Conservation (phyloP, 169 alveolate species). For the Cryptosporidium felis region DNA sequence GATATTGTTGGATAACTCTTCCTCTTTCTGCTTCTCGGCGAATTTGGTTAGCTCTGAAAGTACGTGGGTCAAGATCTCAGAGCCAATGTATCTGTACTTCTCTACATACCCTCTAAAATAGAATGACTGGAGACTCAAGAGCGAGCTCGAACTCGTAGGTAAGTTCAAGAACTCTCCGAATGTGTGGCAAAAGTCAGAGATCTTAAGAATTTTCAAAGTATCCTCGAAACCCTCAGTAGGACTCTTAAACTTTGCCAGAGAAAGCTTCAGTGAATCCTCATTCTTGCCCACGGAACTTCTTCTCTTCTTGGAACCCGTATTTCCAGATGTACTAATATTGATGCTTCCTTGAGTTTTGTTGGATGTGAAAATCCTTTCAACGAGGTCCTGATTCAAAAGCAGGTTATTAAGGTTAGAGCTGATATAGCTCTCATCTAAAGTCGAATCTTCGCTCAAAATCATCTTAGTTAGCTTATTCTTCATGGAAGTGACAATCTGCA, state of each 20-base stretch:
- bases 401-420: conserved; percentile 16
- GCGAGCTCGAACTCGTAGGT: conserved; percentile 15
- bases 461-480: conserved; percentile 20
- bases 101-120: conserved; percentile 7
- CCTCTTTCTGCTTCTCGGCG: not conserved
- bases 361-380: conserved; percentile 3
- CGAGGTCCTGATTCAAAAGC: conserved; percentile 1
- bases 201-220: conserved; percentile 2
- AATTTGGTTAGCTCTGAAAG: not conserved
- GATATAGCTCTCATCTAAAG: conserved; percentile 28
- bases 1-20: not conserved
- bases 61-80: conserved; percentile 13
- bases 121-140: conserved; percentile 36
- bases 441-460: conserved; percentile 35
- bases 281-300: conserved; percentile 2
- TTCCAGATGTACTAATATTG: not conserved
- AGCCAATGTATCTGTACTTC: not conserved
- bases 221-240: conserved; percentile 19
- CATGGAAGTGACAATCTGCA: conserved; percentile 18
- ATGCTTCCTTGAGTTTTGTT: not conserved
- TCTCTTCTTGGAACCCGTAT: conserved; percentile 5
- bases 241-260: not conserved
- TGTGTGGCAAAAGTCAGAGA: conserved; percentile 4
- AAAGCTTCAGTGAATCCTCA: conserved; percentile 15
- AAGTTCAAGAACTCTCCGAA: conserved; percentile 34